phyloP scores from a whole-genome alignment of 805 yeast genomes.

The Cyberlindnera galapagoensis region DNA sequence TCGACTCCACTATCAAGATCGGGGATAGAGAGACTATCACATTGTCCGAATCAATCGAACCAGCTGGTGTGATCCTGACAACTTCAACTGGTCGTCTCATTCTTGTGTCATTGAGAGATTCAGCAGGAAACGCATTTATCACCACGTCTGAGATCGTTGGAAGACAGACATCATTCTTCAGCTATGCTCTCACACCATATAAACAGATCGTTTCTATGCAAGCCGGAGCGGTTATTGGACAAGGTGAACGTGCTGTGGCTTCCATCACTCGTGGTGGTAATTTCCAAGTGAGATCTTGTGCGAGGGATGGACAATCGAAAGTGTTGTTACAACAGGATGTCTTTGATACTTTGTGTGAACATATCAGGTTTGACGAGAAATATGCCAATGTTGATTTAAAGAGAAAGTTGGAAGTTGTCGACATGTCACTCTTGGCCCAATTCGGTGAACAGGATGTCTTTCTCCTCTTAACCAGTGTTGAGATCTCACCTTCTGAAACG shows the following conservation, averaged over 20 bases:
- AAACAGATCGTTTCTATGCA: constrained; percentile 52
- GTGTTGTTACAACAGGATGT: constrained; percentile 32
- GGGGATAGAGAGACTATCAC: constrained; percentile 50
- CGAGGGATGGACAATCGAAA: constrained; percentile 37
- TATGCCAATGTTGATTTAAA: constrained; percentile 37
- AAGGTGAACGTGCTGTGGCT: constrained; percentile 40
- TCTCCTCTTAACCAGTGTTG: constrained; percentile 39
- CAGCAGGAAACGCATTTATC: constrained; percentile 53
- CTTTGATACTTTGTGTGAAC: constrained; percentile 29
- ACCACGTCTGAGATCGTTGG: constrained; percentile 18
- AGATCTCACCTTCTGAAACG: constrained; percentile 23
- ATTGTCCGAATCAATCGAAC: constrained; percentile 54
- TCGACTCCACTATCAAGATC: constrained; percentile 34
- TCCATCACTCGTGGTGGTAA: constrained; percentile 38
- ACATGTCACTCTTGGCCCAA: constrained; percentile 45
- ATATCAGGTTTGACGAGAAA: constrained; percentile 31
- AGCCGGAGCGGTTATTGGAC: constrained; percentile 44
- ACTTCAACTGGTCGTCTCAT: constrained; percentile 66
- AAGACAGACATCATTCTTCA: constrained; percentile 30
- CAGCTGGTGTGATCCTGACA: constrained; percentile 66
- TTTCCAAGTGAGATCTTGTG: constrained; percentile 42
- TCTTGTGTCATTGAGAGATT: constrained; percentile 58
- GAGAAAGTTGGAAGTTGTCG: constrained; percentile 49
- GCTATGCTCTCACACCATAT: constrained; percentile 20
- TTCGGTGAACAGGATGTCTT: constrained; percentile 33